Conservation (phyloP, 768 basidiomycete species). For the Suillus brevipes region DNA sequence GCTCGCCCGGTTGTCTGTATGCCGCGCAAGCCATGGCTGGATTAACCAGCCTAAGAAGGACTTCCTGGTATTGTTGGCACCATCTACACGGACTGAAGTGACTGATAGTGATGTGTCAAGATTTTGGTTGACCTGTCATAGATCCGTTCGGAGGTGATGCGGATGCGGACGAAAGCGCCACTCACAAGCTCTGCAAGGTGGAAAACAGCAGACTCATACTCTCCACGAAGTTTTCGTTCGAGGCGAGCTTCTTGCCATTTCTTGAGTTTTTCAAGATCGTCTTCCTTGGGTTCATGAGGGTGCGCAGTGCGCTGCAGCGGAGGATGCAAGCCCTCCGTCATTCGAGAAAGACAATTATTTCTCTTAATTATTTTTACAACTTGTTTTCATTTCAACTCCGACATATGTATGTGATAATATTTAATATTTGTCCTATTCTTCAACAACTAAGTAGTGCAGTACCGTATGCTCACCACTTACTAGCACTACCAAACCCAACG, state of each 20-base stretch:
- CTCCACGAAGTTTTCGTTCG: constrained; percentile 63
- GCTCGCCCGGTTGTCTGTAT: constrained; percentile 16
- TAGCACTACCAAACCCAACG: too few species aligned
- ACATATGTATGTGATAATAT: neutral
- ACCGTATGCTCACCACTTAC: too few species aligned
- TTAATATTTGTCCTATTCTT: too few species aligned
- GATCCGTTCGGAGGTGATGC: constrained; percentile 8
- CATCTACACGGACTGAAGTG: constrained; percentile 78
- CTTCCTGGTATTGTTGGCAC: constrained; percentile 68
- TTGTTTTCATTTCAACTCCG: neutral
- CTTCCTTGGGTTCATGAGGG: constrained; percentile 53
- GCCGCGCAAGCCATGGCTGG: constrained; percentile 53
- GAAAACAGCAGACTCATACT: constrained; percentile 71
- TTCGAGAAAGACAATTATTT: constrained; percentile 1
- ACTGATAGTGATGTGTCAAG: constrained; percentile 66
- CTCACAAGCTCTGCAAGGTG: constrained; percentile 66
- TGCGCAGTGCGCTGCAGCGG: constrained; percentile 57
- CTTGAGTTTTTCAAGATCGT: constrained; percentile 53
- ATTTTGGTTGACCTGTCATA: constrained; percentile 61
- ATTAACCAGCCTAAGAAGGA: constrained; percentile 83
- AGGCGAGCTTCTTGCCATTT: constrained; percentile 80
- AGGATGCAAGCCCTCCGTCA: constrained; percentile 33
- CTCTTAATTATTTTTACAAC: neutral
- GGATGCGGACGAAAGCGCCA: constrained; percentile 7
- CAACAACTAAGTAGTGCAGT: too few species aligned